These are phyloP conservation scores for Leucosporidium scottii DNA, from an alignment of 768 basidiomycete genomes.

Conservation along the genomic window DNA sequence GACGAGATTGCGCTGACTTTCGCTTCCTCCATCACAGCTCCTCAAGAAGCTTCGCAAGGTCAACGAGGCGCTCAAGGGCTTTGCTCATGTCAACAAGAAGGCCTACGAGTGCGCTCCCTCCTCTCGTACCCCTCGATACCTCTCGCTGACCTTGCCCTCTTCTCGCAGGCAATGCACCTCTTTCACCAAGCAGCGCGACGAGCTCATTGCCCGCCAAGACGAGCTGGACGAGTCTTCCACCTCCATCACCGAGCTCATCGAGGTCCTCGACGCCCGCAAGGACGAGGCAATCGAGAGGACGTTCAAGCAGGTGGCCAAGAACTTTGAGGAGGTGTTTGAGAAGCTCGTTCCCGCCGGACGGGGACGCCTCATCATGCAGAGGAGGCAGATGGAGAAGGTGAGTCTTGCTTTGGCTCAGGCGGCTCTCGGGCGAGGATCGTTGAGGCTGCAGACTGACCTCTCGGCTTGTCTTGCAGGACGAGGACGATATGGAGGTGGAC, in stretches of 20 bases:
- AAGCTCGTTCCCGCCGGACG: slow-evolving; percentile 88
- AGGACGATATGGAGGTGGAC: slow-evolving; percentile 38
- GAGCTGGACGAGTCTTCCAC: slow-evolving; percentile 83
- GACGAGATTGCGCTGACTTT: too few species aligned
- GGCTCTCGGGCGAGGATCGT: not conserved
- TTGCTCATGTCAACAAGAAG: slow-evolving; percentile 98
- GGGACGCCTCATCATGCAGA: slow-evolving; percentile 85
- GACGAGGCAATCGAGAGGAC: slow-evolving; percentile 98
- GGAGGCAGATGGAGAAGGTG: slow-evolving; percentile 60
- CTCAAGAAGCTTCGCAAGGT: slow-evolving; percentile 86
- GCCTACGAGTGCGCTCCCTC: slow-evolving; percentile 64
- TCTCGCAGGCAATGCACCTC: slow-evolving; percentile 67
- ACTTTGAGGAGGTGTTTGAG: slow-evolving; percentile 96
- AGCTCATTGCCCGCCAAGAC: slow-evolving; percentile 72
- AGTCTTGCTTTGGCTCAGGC: slow-evolving; percentile 36
- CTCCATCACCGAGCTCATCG: slow-evolving; percentile 86
- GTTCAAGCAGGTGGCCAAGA: slow-evolving; percentile 94
- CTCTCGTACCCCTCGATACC: not conserved
- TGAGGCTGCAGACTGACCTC: not conserved
- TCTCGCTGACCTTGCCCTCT: not conserved
- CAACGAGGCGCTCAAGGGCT: slow-evolving; percentile 90
- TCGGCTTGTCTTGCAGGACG: slow-evolving; percentile 34
- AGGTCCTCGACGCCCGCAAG: slow-evolving; percentile 89
- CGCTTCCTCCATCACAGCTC: slow-evolving; percentile 50
- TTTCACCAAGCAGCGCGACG: slow-evolving; percentile 95